Conservation (phyloP, 345 rosid genomes). For the Balakata baccata region DNA sequence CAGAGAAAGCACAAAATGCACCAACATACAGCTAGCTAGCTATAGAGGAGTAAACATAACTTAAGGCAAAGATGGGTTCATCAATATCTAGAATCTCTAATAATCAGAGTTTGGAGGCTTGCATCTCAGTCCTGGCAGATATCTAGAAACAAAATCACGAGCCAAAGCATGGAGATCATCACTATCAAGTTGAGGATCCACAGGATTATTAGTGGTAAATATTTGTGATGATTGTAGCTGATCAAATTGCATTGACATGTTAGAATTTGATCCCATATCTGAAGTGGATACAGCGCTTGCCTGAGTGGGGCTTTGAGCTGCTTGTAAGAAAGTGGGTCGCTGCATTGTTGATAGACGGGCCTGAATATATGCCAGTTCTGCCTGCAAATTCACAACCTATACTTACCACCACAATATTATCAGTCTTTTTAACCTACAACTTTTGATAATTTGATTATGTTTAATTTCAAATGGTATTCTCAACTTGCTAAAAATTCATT, state of each 20-base stretch:
- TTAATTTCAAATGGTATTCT: too few species aligned
- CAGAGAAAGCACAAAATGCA: too few species aligned
- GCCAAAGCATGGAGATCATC: constrained; percentile 46
- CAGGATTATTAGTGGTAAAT: neutral
- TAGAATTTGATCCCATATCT: constrained; percentile 27
- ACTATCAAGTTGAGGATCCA: constrained; percentile 25
- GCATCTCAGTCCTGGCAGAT: constrained; percentile 39
- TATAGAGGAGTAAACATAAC: too few species aligned
- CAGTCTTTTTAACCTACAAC: neutral
- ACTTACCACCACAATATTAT: neutral
- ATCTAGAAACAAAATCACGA: constrained; percentile 46
- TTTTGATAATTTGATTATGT: too few species aligned
- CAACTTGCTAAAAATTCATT: too few species aligned
- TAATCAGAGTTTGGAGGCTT: constrained; percentile 27
- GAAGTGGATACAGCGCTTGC: constrained; percentile 20
- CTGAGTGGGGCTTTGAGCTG: constrained; percentile 10
- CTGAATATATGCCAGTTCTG: constrained; percentile 67
- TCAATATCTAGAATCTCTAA: neutral
- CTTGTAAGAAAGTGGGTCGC: constrained; percentile 19
- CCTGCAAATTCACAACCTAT: constrained; percentile 74
- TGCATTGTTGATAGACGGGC: constrained; percentile 57
- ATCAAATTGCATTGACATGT: constrained; percentile 30
- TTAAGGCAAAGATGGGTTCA: too few species aligned
- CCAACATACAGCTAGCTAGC: too few species aligned
- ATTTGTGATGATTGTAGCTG: constrained; percentile 1